A percentile compares a stretch with the other conserved stretches of the same genome.
Evolutionary conservation across 2,329 filamentous ascomycete species (phyloP).

Genomic region (Aureobasidium lini): DNA sequence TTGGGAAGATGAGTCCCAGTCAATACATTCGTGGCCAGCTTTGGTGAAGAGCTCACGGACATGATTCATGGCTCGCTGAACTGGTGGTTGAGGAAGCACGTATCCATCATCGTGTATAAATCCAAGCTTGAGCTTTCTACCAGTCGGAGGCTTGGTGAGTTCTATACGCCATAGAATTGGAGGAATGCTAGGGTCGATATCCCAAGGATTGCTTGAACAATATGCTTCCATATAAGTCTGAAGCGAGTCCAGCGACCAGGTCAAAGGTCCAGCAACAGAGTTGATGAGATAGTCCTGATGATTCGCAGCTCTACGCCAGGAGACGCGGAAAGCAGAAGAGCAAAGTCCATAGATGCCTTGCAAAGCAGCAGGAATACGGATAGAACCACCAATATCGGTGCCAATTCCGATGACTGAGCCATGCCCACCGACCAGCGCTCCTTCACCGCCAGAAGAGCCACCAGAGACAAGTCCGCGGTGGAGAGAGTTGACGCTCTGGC

Average conservation of each 20-base stretch:
- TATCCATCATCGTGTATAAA: slow-evolving; percentile 60
- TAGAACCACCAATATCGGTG: slow-evolving; percentile 46
- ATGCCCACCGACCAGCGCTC: slow-evolving; percentile 45
- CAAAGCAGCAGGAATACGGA: slow-evolving; percentile 41
- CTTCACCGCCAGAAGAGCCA: slow-evolving; percentile 51
- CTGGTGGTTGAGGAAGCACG: slow-evolving; percentile 59
- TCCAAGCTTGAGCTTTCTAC: slow-evolving; percentile 46
- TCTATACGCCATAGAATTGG: slow-evolving; percentile 48
- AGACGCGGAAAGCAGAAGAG: slow-evolving; percentile 34
- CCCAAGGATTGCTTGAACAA: slow-evolving; percentile 49
- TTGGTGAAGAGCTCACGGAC: neutral
- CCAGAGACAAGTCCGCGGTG: slow-evolving; percentile 45
- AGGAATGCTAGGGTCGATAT: slow-evolving; percentile 49
- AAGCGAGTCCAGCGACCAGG: slow-evolving; percentile 46
- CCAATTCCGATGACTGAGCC: slow-evolving; percentile 49
- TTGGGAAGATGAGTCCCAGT: slow-evolving; percentile 2
- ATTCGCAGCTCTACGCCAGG: slow-evolving; percentile 33
- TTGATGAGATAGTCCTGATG: slow-evolving; percentile 32
- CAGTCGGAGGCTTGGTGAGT: slow-evolving; percentile 19
- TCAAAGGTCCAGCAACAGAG: slow-evolving; percentile 46
- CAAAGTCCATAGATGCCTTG: slow-evolving; percentile 40
- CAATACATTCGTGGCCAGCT: slow-evolving; percentile 1
- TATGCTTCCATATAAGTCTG: slow-evolving; percentile 48
- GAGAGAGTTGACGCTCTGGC: slow-evolving; percentile 47
- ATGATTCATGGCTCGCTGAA: slow-evolving; percentile 46